These are phyloP conservation scores for Vitrella brassicaformis DNA, from an alignment of 73 alveolate species.

Conservation along the genomic window DNA sequence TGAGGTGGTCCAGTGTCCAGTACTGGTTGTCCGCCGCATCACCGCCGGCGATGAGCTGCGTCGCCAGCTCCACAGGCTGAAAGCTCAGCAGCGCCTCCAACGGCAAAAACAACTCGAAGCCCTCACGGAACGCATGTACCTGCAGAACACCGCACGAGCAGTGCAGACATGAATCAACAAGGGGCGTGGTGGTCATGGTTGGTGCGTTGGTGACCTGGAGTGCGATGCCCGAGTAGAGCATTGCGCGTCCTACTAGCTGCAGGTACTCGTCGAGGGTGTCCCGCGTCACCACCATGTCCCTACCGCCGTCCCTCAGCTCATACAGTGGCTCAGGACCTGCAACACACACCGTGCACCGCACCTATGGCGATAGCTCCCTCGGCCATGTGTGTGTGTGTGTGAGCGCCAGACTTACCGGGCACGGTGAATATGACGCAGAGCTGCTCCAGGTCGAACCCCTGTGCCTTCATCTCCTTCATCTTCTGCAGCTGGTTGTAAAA, in stretches of 20 bases:
- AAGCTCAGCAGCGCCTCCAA: conserved; percentile 55
- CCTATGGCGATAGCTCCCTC: no score
- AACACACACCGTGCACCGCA: no score
- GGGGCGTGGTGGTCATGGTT: no score
- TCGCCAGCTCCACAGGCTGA: conserved; percentile 54
- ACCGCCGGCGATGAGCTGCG: conserved; percentile 21
- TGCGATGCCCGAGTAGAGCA: no score
- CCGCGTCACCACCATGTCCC: conserved; percentile 42
- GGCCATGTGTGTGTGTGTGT: no score
- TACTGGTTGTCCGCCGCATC: conserved; percentile 47
- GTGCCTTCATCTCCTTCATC: neutral
- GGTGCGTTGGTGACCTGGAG: no score
- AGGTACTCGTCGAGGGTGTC: conserved; percentile 65
- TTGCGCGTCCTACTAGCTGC: no score
- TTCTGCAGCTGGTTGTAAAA: neutral
- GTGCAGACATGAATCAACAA: no score
- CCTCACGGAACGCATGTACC: conserved; percentile 61
- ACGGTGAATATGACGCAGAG: neutral
- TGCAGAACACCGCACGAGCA: conserved; percentile 44
- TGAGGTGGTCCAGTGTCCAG: conserved; percentile 43
- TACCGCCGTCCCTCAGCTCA: conserved; percentile 56
- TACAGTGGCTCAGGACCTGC: no score
- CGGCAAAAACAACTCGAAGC: conserved; percentile 58
- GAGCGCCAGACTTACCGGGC: neutral
- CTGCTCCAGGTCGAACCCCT: neutral